Evolutionary conservation across 805 yeast species (phyloP).

Genomic region (Yarrowia divulgata): DNA sequence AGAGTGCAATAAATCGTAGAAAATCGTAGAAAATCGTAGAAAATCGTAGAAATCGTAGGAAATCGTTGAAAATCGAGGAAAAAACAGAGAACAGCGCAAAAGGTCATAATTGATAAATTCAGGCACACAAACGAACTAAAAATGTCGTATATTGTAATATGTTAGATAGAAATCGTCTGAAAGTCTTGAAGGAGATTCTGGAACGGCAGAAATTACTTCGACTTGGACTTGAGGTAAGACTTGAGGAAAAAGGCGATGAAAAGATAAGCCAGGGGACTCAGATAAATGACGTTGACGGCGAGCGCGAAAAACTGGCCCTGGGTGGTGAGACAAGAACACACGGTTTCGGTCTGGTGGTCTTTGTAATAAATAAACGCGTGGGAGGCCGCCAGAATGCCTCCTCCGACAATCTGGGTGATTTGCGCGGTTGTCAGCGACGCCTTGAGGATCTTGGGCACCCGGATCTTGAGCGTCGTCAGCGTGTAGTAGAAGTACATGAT

Average conservation of each 20-base stretch:
- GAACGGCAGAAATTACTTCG: not conserved
- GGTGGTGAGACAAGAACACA: constrained; percentile 60
- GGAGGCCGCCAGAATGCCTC: constrained; percentile 70
- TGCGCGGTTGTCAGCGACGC: constrained; percentile 69
- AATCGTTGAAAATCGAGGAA: no score
- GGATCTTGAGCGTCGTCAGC: constrained; percentile 63
- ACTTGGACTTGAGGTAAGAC: constrained; percentile 41
- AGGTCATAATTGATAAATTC: no score
- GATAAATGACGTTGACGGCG: constrained; percentile 66
- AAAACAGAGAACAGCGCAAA: no score
- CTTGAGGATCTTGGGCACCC: constrained; percentile 65
- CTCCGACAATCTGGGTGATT: constrained; percentile 70
- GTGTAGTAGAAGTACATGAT: constrained; percentile 77
- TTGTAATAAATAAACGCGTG: constrained; percentile 68
- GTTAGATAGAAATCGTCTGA: not conserved
- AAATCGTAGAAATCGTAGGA: no score
- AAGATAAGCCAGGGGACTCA: constrained; percentile 70
- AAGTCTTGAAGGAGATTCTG: not conserved
- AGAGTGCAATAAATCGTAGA: no score
- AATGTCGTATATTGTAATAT: not conserved
- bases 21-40: no score
- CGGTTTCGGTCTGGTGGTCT: constrained; percentile 56
- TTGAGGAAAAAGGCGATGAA: constrained; percentile 72
- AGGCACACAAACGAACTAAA: no score
- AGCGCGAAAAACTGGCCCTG: constrained; percentile 70